A percentile compares a stretch with the other conserved stretches of the same genome.
Evolutionary conservation across 345 rosid species (phyloP).

Genomic region (Kernera saxatilis): DNA sequence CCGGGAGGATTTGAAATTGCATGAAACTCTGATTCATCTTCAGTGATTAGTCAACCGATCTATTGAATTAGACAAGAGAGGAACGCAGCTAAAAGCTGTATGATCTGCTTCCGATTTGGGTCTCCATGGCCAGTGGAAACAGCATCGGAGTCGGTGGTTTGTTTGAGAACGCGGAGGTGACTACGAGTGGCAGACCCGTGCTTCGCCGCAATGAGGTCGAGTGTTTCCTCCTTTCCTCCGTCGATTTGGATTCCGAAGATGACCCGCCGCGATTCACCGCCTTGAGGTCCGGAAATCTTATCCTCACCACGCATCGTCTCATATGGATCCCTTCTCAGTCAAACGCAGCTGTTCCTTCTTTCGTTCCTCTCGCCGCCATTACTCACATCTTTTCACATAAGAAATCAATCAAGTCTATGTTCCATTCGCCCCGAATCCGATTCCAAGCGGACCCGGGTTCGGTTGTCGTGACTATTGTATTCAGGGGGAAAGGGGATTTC

Average conservation of each 20-base stretch:
- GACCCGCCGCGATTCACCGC: conserved; percentile 35
- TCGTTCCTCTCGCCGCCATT: conserved; percentile 45
- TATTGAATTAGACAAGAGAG: background rate
- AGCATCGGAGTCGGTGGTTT: conserved; percentile 20
- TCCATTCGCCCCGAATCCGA: conserved; percentile 77
- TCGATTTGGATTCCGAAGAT: conserved; percentile 70
- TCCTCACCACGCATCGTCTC: conserved; percentile 86
- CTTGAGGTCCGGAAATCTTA: conserved; percentile 57
- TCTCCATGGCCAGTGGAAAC: conserved; percentile 30
- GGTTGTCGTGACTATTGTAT: conserved; percentile 54
- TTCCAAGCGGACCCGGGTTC: conserved; percentile 63
- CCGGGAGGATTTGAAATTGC: background rate
- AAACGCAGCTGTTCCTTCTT: conserved; percentile 27
- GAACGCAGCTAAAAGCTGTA: background rate
- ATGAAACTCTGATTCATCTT: background rate
- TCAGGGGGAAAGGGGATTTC: conserved; percentile 79
- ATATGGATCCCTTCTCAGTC: conserved; percentile 64
- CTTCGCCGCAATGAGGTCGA: conserved; percentile 66
- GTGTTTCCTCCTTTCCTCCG: conserved; percentile 65
- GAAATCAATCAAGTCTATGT: conserved; percentile 73
- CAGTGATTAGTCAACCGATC: background rate
- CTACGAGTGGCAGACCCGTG: conserved; percentile 77
- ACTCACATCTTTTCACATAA: conserved; percentile 52
- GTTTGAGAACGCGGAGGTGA: conserved; percentile 43
- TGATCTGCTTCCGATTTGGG: conserved; percentile 5